Conservation (phyloP, 2,329 filamentous ascomycete genomes). For the Cladosporium sp. region DNA sequence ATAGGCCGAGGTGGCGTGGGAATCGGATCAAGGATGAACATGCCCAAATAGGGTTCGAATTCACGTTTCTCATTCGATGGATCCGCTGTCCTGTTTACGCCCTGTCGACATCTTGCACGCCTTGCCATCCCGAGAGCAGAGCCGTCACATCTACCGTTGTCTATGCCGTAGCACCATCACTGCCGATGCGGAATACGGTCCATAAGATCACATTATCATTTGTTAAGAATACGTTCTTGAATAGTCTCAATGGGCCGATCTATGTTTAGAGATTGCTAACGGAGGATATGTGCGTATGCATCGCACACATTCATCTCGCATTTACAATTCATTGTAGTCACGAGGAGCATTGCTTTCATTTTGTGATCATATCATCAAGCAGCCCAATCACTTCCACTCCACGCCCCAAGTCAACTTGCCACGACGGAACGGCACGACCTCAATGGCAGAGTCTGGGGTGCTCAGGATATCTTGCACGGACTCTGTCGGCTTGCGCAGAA, state of each 20-base stretch:
- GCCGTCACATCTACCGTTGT: not conserved
- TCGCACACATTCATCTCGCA: not conserved
- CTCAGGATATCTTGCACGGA: slow-evolving; percentile 51
- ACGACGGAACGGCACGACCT: slow-evolving; percentile 63
- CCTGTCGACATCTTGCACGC: slow-evolving; percentile 5
- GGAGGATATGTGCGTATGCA: too few relatives aligned
- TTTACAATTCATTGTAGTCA: not conserved
- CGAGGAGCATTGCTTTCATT: slow-evolving; percentile 58
- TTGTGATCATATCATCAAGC: slow-evolving; percentile 22
- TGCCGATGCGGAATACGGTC: too few relatives aligned
- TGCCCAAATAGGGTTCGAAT: slow-evolving; percentile 10
- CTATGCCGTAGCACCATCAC: not conserved
- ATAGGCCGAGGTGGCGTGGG: not conserved
- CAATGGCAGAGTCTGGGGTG: slow-evolving; percentile 48
- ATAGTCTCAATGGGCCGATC: too few relatives aligned
- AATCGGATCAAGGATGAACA: too few relatives aligned
- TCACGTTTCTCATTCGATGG: not conserved
- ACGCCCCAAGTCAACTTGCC: slow-evolving; percentile 59
- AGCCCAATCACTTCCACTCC: slow-evolving; percentile 42
- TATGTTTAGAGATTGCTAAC: too few relatives aligned
- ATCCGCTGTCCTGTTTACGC: not conserved
- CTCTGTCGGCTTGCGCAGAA: slow-evolving; percentile 53
- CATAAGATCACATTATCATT: too few relatives aligned
- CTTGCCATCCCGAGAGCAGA: slow-evolving; percentile 2
- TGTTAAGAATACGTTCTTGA: too few relatives aligned